A percentile compares a stretch with the other conserved stretches of the same genome.
These are phyloP conservation scores for Apium graveolens DNA, from an alignment of 129 eudicot species.

Conservation along the genomic window DNA sequence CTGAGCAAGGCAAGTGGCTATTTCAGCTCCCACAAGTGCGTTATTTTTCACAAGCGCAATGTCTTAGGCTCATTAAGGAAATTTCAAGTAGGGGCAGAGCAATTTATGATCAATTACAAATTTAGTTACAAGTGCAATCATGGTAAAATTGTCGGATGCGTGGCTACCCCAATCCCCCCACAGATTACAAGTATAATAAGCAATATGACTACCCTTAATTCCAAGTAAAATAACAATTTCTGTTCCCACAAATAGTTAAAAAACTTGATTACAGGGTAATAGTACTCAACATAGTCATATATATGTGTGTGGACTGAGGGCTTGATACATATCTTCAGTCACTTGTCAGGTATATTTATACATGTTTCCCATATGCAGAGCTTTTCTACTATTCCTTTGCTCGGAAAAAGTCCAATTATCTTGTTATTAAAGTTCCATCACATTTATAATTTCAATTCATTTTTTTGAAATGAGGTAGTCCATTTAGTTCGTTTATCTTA, in stretches of 20 bases:
- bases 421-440: not conserved
- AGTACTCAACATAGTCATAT: too few species aligned
- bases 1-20: conserved; percentile 74
- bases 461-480: not conserved
- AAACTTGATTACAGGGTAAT: too few species aligned
- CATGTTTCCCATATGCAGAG: not conserved
- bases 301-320: not conserved
- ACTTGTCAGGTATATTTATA: not conserved
- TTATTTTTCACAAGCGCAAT: conserved; percentile 96
- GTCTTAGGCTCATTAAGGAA: conserved; percentile 51
- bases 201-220: too few species aligned
- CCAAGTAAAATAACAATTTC: too few species aligned
- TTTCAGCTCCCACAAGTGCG: conserved; percentile 73
- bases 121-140: not conserved
- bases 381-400: not conserved
- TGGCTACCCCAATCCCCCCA: not conserved
- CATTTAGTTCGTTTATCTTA: not conserved
- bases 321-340: not conserved
- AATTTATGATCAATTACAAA: too few species aligned
- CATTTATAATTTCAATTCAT: not conserved
- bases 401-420: not conserved
- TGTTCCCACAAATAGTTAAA: too few species aligned
- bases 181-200: too few species aligned
- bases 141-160: not conserved
- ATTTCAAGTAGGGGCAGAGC: not conserved